Evolutionary conservation across 257 asterid genomes (phyloP).

Genomic region (Solanum pennellii): DNA sequence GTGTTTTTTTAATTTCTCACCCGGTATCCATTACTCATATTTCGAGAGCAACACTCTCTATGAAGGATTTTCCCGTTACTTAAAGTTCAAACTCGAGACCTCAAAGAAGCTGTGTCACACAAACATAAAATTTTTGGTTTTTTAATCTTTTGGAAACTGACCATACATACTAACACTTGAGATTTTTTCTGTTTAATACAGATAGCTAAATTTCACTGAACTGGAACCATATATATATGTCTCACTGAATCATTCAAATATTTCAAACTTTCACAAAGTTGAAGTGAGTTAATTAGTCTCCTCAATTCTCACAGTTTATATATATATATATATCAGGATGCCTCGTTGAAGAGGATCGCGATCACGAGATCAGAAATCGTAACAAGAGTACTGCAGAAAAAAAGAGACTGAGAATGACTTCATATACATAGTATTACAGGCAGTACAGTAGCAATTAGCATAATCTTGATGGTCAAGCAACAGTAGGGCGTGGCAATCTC

Average conservation of each 20-base stretch:
- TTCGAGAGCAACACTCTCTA: no score
- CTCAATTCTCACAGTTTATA: background rate
- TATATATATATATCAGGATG: background rate
- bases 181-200: background rate
- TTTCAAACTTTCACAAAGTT: background rate
- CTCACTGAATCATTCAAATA: background rate
- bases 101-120: no score
- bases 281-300: background rate
- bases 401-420: background rate
- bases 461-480: constrained; percentile 21
- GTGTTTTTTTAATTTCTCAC: no score
- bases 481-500: constrained; percentile 66
- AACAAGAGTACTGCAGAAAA: background rate
- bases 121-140: no score
- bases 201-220: background rate
- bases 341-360: background rate
- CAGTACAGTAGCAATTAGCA: constrained; percentile 12
- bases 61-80: no score
- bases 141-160: background rate
- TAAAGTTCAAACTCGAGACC: no score
- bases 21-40: no score
- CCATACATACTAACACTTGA: no score
- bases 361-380: background rate
- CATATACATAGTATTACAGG: constrained; percentile 38
- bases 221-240: background rate